Evolutionary conservation across 306 rosid species (phyloP), one percentile per base, ranked within the genome.

Genomic region (cucumber (Cucumis sativus)): DNA sequence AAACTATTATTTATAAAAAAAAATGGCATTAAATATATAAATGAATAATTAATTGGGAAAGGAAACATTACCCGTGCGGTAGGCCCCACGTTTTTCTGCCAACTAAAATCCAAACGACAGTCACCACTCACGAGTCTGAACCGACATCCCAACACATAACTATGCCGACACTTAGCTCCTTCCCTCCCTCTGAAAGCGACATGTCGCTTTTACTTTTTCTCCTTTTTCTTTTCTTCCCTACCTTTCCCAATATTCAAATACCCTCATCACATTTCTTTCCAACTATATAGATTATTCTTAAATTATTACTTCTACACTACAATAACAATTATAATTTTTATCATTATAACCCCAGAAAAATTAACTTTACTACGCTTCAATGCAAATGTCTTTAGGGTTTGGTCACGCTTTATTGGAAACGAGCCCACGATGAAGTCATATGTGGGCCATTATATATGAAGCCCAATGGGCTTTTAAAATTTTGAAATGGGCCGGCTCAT

Each of bases 71-170:
- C 77, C 77, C 77, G 77, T 73, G 77, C 62, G 63, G 77, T 73
- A 54, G 62, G 47, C 77, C 77, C 77, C 63, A 73, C 77, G 3
- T 25, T 28, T 10, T 10, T 1, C 43, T 72, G 77, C 10, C 61
- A 45, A 47, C 59, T 70, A 12, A 23, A 66, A 47, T 14, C 76
- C 17, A 8, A 43, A 43, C 75, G 75, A 41, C 12, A 45, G 56
- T 69, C 75, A 70, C 58, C 4, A 72, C 61, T 72, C 76, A 73
- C 47, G 28, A 51, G 63, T 73, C 49, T 73, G 57, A 60, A 81
- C 82, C 76, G 68, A 85, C 85, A 72, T 85, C 81, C 84, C 60
- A 72, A 51, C 74, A 41, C 18, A 72, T 28, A 33, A 62, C 37
- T 23, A 56, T 64, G 62, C 56, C 30, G 65, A 18, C 63, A 45